Percentiles rank a stretch among this genome's conserved stretches.
phyloP scores from a whole-genome alignment of 2,329 filamentous ascomycete genomes.

The Fusarium austroafricanum region DNA sequence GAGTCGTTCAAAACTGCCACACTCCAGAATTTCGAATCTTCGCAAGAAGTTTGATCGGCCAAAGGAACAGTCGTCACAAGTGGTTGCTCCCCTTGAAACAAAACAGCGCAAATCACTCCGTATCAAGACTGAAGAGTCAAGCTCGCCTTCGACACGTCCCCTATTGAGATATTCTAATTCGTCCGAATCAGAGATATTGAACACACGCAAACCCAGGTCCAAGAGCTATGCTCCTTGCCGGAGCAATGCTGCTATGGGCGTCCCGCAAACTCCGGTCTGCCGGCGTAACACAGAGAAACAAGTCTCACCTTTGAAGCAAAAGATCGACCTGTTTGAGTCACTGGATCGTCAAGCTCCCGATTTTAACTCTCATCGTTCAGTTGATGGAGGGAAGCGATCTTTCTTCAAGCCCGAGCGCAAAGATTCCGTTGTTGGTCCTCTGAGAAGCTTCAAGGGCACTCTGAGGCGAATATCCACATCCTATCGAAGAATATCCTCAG shows the following conservation, averaged over 20 bases:
- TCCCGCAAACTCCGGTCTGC: background rate
- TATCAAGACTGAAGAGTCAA: background rate
- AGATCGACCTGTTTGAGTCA: conserved; percentile 49
- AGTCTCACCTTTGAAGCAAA: conserved; percentile 45
- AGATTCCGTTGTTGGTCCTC: background rate
- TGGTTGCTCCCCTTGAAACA: conserved; percentile 22
- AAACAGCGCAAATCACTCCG: conserved; percentile 16
- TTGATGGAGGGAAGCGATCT: background rate
- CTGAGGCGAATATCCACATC: conserved; percentile 39
- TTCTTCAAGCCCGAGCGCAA: background rate
- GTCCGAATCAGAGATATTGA: background rate
- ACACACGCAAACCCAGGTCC: background rate
- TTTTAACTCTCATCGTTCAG: background rate
- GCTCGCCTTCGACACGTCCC: conserved; percentile 4
- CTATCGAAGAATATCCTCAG: conserved; percentile 30
- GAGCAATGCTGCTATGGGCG: background rate
- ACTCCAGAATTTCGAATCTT: conserved; percentile 41
- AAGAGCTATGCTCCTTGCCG: conserved; percentile 9
- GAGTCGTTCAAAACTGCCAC: conserved; percentile 20
- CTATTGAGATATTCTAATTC: conserved; percentile 18
- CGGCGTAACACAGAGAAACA: conserved; percentile 15
- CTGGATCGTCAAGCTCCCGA: conserved; percentile 26
- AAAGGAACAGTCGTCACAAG: conserved; percentile 12
- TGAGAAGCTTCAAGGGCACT: conserved; percentile 22
- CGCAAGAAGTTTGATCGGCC: conserved; percentile 38